Evolutionary conservation across 805 yeast species (phyloP).

Genomic region (Jamesozyma jinghongensis): DNA sequence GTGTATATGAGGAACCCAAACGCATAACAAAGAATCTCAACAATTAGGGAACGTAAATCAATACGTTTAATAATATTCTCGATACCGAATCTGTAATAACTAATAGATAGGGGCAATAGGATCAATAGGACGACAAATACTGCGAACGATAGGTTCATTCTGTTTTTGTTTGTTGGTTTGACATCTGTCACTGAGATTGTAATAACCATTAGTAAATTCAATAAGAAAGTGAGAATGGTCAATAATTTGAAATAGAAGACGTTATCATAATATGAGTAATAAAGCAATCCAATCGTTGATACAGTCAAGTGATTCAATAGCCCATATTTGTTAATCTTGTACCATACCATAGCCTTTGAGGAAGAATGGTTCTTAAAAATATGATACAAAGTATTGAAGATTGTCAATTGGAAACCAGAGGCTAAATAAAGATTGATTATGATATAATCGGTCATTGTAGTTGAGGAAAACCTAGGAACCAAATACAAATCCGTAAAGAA

Average conservation of each 20-base stretch:
- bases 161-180: constrained; percentile 48
- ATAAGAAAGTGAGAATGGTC: constrained; percentile 33
- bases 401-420: constrained; percentile 48
- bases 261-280: constrained; percentile 34
- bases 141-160: constrained; percentile 31
- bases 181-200: constrained; percentile 52
- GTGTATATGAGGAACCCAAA: constrained; percentile 70
- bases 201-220: constrained; percentile 49
- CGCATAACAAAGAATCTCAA: constrained; percentile 63
- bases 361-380: constrained; percentile 52
- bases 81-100: constrained; percentile 40
- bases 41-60: constrained; percentile 45
- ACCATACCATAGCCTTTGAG: constrained; percentile 41
- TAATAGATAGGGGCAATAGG: constrained; percentile 55
- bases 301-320: constrained; percentile 53
- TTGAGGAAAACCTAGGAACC: constrained; percentile 20
- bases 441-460: constrained; percentile 35
- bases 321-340: constrained; percentile 61
- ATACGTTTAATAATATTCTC: constrained; percentile 40
- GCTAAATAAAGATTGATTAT: constrained; percentile 43
- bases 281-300: constrained; percentile 42
- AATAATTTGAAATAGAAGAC: constrained; percentile 22
- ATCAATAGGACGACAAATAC: constrained; percentile 73
- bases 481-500: constrained; percentile 20
- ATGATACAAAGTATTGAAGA: constrained; percentile 53